These are phyloP conservation scores for Penicilliopsis zonata DNA, from an alignment of 495 filamentous ascomycete species.

Conservation along the genomic window DNA sequence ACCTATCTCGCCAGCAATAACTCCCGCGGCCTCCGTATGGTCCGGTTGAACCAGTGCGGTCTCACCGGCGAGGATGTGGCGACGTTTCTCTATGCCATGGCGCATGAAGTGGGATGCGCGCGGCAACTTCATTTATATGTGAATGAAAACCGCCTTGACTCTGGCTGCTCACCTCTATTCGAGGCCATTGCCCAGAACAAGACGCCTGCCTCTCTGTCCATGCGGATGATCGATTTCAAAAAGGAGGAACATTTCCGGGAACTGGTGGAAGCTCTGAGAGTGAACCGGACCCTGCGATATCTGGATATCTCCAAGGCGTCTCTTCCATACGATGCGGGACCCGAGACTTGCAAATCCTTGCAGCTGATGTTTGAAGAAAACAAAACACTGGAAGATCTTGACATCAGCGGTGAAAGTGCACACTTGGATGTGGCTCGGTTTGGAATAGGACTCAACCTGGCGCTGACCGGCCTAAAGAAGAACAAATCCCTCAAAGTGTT, in stretches of 20 bases:
- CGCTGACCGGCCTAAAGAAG: slow-evolving; percentile 60
- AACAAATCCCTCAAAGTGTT: slow-evolving; percentile 68
- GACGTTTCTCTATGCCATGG: slow-evolving; percentile 65
- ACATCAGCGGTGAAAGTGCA: slow-evolving; percentile 82
- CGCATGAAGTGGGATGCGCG: slow-evolving; percentile 29
- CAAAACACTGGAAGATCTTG: slow-evolving; percentile 59
- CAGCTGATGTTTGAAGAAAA: slow-evolving; percentile 71
- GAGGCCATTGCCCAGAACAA: slow-evolving; percentile 50
- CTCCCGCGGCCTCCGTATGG: slow-evolving; percentile 51
- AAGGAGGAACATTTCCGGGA: slow-evolving; percentile 64
- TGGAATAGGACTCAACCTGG: slow-evolving; percentile 68
- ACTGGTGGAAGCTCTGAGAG: slow-evolving; percentile 57
- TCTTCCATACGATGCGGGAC: slow-evolving; percentile 64
- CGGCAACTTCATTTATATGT: slow-evolving; percentile 66
- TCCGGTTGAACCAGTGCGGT: slow-evolving; percentile 69
- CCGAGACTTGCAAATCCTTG: slow-evolving; percentile 62
- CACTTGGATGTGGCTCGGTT: slow-evolving; percentile 78
- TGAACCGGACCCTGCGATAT: slow-evolving; percentile 60
- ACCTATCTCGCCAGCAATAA: slow-evolving; percentile 49
- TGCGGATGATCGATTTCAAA: slow-evolving; percentile 80
- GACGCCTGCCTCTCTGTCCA: slow-evolving; percentile 60
- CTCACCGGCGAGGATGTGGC: slow-evolving; percentile 70
- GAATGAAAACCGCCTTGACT: slow-evolving; percentile 71
- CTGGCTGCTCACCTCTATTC: slow-evolving; percentile 56
- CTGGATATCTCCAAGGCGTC: slow-evolving; percentile 87